phyloP scores from a whole-genome alignment of 1,284 basidiomycete species.

The Phylloboletellus chloephorus region DNA sequence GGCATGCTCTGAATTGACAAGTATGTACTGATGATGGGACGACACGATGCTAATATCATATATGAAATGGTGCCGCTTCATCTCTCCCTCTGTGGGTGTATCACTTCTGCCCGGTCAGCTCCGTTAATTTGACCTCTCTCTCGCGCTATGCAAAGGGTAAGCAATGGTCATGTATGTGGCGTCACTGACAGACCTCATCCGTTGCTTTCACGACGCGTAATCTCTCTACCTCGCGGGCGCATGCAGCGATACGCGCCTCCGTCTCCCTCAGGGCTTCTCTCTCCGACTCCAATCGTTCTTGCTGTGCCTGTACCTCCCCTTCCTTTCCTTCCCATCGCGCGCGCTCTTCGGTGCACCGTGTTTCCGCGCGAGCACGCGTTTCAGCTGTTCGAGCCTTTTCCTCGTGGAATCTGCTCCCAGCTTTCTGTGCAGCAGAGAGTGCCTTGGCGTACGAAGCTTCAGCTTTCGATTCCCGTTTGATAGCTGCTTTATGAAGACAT shows the following conservation, averaged over 20 bases:
- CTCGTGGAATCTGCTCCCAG: conserved; percentile 28
- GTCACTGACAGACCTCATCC: conserved; percentile 24
- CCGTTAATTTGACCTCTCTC: conserved; percentile 22
- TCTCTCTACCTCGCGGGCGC: conserved; percentile 30
- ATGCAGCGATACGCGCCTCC: conserved; percentile 26
- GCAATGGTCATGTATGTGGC: neutral
- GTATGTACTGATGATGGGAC: neutral
- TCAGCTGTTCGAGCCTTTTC: conserved; percentile 23
- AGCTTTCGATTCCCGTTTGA: conserved; percentile 28
- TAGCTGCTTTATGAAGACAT: conserved; percentile 28
- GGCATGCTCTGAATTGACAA: conserved; percentile 2
- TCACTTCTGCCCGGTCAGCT: conserved; percentile 15
- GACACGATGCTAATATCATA: no score
- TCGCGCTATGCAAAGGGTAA: conserved; percentile 27
- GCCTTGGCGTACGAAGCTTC: conserved; percentile 22
- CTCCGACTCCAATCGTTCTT: conserved; percentile 32
- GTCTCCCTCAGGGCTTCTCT: conserved; percentile 21
- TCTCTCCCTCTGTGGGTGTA: neutral
- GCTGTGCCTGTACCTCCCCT: conserved; percentile 26
- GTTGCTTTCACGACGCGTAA: conserved; percentile 30
- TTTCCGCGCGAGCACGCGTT: conserved; percentile 24
- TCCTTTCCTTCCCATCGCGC: conserved; percentile 31
- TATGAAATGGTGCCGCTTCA: neutral
- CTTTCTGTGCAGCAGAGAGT: conserved; percentile 25
- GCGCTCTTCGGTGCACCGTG: conserved; percentile 26